A percentile compares a stretch with the other conserved stretches of the same genome.
phyloP scores from a whole-genome alignment of 2,329 filamentous ascomycete genomes.

The Aspergillus sp. region DNA sequence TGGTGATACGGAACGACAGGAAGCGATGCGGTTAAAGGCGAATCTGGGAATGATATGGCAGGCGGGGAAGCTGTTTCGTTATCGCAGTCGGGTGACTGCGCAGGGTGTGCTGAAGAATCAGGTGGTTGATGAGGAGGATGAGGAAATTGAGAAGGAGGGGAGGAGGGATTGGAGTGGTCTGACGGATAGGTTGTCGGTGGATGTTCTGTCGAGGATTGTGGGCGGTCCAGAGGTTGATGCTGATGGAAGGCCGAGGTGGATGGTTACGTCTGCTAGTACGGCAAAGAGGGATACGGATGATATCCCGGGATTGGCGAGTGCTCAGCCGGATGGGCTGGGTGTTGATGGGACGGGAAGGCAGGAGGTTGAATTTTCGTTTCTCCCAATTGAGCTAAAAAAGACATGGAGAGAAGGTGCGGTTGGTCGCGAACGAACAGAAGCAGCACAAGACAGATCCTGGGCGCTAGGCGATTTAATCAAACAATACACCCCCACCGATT shows the following conservation, averaged over 20 bases:
- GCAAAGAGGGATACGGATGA: slow-evolving; percentile 51
- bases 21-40: slow-evolving; percentile 47
- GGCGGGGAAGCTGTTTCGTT: slow-evolving; percentile 39
- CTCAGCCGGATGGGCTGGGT: slow-evolving; percentile 7
- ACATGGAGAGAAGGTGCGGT: slow-evolving; percentile 58
- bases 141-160: slow-evolving; percentile 33
- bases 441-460: slow-evolving; percentile 58
- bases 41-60: slow-evolving; percentile 53
- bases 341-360: slow-evolving; percentile 4
- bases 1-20: slow-evolving; percentile 37
- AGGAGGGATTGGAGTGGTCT: slow-evolving; percentile 48
- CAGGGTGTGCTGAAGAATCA: slow-evolving; percentile 20
- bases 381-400: slow-evolving; percentile 54
- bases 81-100: slow-evolving; percentile 29
- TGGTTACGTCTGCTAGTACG: slow-evolving; percentile 52
- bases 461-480: slow-evolving; percentile 49
- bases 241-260: slow-evolving; percentile 44
- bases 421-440: slow-evolving; percentile 56
- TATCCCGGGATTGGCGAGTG: slow-evolving; percentile 50
- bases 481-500: slow-evolving; percentile 23
- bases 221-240: slow-evolving; percentile 32
- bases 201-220: slow-evolving; percentile 46
- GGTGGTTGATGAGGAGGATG: slow-evolving; percentile 14
- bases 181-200: slow-evolving; percentile 45
- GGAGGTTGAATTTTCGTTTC: slow-evolving; percentile 43